Evolutionary conservation across 1,284 basidiomycete species (phyloP), one percentile per base, ranked within the genome.

Genomic region (Mycosarcoma mackinlayi): DNA sequence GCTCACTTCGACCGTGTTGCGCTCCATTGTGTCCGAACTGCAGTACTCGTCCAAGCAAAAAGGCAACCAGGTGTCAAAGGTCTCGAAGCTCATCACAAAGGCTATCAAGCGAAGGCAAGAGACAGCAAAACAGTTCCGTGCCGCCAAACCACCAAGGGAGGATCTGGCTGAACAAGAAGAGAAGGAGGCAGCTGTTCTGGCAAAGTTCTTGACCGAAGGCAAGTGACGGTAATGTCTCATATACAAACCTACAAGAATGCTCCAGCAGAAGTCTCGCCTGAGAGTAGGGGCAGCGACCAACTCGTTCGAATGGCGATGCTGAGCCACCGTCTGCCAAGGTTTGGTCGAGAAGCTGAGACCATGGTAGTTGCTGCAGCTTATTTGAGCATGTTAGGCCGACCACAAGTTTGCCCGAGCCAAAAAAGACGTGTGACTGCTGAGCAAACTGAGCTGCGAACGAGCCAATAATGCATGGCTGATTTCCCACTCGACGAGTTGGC

Each of bases 91-190:
- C 21, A 58, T 77, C 45, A 61, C 65, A 44, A 78, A 78, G 52
- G 70, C 74, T 1, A 53, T 75, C 49, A 63, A 73, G 33, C 44
- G 66, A 6, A 58, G 76, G 24, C 52, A 60, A 6, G 76, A 78
- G 24, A 63, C 76, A 14, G 66, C 72, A 3, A 64, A 62, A 16
- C 67, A 71, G 58, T 78, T 72, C 55, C 31, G 72, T 6, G 61
- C 67, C 25, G 74, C 72, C 8, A 72, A 69, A 16, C 75, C 75
- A 14, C 64, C 75, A 3, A 61, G 76, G 38, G 65, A 72, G 35
- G 76, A 78, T 28, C 60, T 78, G 8, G 76, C 74, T 0, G 64
- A 74, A 24, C 73, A 76, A 48, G 76, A 78, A 53, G 74, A 78
- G 37, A 54, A 60, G 44, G 76, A 78, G 42, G 66, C 65, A 3